Percentiles rank a stretch among this genome's conserved stretches.
phyloP scores from a whole-genome alignment of 2,329 filamentous ascomycete species.

The Phyllosticta citribraziliensis region DNA sequence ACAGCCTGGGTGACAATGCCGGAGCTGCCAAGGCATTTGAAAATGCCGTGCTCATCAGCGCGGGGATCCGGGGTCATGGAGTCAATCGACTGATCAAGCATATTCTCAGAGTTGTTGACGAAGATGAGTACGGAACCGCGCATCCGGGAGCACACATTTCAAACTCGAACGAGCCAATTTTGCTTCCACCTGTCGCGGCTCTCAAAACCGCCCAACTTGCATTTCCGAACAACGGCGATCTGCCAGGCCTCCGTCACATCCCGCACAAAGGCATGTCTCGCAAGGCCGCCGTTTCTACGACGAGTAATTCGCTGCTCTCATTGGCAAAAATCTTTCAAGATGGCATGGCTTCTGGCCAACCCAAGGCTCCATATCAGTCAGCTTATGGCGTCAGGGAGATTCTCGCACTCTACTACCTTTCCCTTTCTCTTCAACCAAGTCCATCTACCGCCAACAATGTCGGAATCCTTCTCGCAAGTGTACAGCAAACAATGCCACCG shows the following conservation, averaged over 20 bases:
- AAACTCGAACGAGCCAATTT: constrained; percentile 50
- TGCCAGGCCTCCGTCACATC: constrained; percentile 70
- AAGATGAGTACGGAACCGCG: constrained; percentile 5
- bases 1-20: constrained; percentile 72
- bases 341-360: constrained; percentile 56
- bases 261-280: constrained; percentile 56
- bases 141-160: constrained; percentile 14
- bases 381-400: constrained; percentile 82
- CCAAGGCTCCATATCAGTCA: constrained; percentile 41
- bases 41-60: constrained; percentile 82
- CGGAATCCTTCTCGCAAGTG: constrained; percentile 88
- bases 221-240: constrained; percentile 63
- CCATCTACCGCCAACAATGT: constrained; percentile 98
- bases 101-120: constrained; percentile 58
- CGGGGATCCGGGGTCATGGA: constrained; percentile 55
- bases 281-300: constrained; percentile 79
- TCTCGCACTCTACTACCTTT: constrained; percentile 87
- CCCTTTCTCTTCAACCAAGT: constrained; percentile 85
- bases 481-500: constrained; percentile 56
- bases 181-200: constrained; percentile 76
- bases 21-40: constrained; percentile 84
- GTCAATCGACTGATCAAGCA: constrained; percentile 70
- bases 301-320: constrained; percentile 89
- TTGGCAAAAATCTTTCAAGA: constrained; percentile 98
- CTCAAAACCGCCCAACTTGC: constrained; percentile 73